A percentile compares a stretch with the other conserved stretches of the same genome.
These are phyloP conservation scores for Alliaria petiolata DNA, from an alignment of 345 rosid species.

Conservation along the genomic window DNA sequence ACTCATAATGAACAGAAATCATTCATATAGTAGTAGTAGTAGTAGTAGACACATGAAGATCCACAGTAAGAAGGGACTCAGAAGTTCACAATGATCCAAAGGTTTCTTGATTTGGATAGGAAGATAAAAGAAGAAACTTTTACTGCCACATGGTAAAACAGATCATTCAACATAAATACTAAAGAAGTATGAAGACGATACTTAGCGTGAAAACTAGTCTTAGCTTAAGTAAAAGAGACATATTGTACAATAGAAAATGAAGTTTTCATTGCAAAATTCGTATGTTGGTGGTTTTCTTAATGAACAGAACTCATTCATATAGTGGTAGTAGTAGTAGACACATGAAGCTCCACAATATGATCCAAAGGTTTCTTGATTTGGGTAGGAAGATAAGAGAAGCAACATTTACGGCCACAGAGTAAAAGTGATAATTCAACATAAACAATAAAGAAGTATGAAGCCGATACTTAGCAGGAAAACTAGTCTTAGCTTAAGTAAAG, in stretches of 20 bases:
- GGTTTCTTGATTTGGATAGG: not conserved
- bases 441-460: not conserved
- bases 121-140: not conserved
- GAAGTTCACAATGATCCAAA: not conserved
- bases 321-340: too few species aligned
- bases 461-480: not conserved
- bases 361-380: not conserved
- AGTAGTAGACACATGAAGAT: not conserved
- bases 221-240: not conserved
- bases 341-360: too few species aligned
- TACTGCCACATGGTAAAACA: too few species aligned
- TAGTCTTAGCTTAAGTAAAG: not conserved
- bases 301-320: too few species aligned
- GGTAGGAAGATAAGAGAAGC: not conserved
- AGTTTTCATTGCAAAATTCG: not conserved
- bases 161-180: too few species aligned
- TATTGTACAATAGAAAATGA: not conserved
- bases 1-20: too few species aligned
- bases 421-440: too few species aligned
- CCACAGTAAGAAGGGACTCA: not conserved
- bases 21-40: too few species aligned
- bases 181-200: not conserved
- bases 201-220: not conserved
- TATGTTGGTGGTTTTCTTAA: conserved; percentile 24
- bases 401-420: too few species aligned